Evolutionary conservation across 495 filamentous ascomycete species (phyloP).

Genomic region (Cenococcum geophilum): DNA sequence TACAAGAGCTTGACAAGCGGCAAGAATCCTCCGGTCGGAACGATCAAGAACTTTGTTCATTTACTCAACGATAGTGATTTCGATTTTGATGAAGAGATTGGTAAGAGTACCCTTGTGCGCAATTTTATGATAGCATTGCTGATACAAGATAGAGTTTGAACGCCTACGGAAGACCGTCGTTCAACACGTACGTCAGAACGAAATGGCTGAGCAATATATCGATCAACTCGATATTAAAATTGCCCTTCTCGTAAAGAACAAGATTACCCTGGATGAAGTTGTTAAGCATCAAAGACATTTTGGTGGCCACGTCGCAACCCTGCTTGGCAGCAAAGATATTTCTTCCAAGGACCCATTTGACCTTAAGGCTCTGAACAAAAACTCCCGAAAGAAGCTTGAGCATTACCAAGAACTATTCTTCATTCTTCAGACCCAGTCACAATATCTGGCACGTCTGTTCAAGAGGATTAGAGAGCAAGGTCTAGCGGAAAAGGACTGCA

Average conservation of each 20-base stretch:
- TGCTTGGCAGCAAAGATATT: constrained; percentile 80
- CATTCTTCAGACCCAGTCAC: constrained; percentile 91
- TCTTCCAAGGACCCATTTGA: constrained; percentile 90
- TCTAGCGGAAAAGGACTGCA: constrained; percentile 84
- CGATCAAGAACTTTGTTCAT: constrained; percentile 96
- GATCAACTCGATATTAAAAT: constrained; percentile 99
- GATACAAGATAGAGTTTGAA: constrained; percentile 63
- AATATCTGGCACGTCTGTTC: constrained; percentile 88
- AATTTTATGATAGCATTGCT: constrained; percentile 5
- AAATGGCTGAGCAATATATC: constrained; percentile 95
- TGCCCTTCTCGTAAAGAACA: constrained; percentile 95
- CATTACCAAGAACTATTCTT: constrained; percentile 98
- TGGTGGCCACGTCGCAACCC: constrained; percentile 79
- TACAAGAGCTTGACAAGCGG: constrained; percentile 93
- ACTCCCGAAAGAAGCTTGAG: constrained; percentile 86
- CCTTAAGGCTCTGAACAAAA: constrained; percentile 94
- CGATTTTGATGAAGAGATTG: constrained; percentile 95
- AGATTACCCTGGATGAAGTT: constrained; percentile 97
- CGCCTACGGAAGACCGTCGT: constrained; percentile 87
- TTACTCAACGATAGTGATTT: constrained; percentile 97
- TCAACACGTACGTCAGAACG: constrained; percentile 93
- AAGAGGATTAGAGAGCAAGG: constrained; percentile 74
- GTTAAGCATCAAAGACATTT: constrained; percentile 96
- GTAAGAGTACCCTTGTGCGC: constrained; percentile 24
- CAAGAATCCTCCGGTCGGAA: constrained; percentile 95